These are phyloP conservation scores for Candolleomyces aberdarensis DNA, from an alignment of 768 basidiomycete species.

Conservation along the genomic window DNA sequence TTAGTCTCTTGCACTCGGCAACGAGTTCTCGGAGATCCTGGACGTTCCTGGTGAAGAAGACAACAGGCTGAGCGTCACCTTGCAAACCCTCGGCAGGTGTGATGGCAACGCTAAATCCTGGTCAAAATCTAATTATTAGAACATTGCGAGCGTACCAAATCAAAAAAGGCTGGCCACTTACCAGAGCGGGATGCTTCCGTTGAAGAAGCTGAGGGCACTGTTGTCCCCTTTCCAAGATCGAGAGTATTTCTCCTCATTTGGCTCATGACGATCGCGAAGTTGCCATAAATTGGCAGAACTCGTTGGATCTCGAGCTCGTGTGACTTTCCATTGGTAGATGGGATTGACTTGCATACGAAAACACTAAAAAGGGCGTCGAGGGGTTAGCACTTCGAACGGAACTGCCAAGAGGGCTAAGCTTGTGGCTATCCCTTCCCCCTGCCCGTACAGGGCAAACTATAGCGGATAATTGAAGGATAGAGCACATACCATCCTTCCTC, in stretches of 20 bases:
- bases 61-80: constrained; percentile 28
- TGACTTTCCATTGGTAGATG: constrained; percentile 17
- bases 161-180: constrained; percentile 17
- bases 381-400: constrained; percentile 6
- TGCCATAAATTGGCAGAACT: constrained; percentile 54
- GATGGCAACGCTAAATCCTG: constrained; percentile 57
- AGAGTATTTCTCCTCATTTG: constrained; percentile 44
- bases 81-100: constrained; percentile 37
- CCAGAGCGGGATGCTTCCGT: constrained; percentile 38
- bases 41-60: constrained; percentile 46
- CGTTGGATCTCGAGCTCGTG: constrained; percentile 43
- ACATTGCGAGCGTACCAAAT: not conserved
- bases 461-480: not conserved
- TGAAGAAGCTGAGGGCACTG: constrained; percentile 17
- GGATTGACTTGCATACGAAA: constrained; percentile 44
- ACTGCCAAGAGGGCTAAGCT: not conserved
- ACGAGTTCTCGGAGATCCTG: constrained; percentile 45
- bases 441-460: not conserved
- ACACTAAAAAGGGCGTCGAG: constrained; percentile 31
- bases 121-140: not conserved
- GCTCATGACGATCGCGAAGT: constrained; percentile 54
- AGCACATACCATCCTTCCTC: constrained; percentile 51
- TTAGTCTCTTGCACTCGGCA: constrained; percentile 56
- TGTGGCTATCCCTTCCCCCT: not conserved
- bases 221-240: constrained; percentile 24